Conservation (phyloP, 1,284 basidiomycete species). For the Trametes hirsuta region DNA sequence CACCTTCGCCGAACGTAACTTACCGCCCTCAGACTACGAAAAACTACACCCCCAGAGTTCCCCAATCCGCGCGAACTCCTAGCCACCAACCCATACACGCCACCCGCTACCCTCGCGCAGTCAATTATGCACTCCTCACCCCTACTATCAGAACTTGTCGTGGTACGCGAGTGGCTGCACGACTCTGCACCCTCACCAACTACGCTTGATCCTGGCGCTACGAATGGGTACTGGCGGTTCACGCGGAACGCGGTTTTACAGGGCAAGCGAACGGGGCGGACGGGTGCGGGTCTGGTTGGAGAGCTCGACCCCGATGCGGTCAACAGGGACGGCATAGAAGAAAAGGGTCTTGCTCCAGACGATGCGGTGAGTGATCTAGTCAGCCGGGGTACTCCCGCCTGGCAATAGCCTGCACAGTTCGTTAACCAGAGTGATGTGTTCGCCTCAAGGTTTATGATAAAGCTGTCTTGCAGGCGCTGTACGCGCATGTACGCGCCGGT, state of each 20-base stretch:
- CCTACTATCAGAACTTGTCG: conserved; percentile 74
- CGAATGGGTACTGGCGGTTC: conserved; percentile 79
- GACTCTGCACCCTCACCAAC: conserved; percentile 57
- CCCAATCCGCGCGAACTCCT: conserved; percentile 58
- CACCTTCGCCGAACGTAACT: background rate
- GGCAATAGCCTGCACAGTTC: background rate
- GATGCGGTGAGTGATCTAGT: conserved; percentile 59
- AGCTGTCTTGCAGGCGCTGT: conserved; percentile 72
- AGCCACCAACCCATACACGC: conserved; percentile 75
- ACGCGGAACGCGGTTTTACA: conserved; percentile 79
- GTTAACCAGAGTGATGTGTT: background rate
- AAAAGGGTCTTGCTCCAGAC: conserved; percentile 62
- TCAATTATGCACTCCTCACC: conserved; percentile 66
- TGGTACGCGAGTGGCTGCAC: conserved; percentile 84
- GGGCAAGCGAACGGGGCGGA: conserved; percentile 53
- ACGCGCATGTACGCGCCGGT: conserved; percentile 81
- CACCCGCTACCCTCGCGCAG: conserved; percentile 73
- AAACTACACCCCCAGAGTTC: conserved; percentile 52
- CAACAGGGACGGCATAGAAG: conserved; percentile 45
- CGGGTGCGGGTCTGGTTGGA: conserved; percentile 57
- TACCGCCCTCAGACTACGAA: conserved; percentile 53
- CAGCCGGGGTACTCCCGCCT: background rate
- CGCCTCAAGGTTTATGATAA: conserved; percentile 72
- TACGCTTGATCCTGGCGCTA: conserved; percentile 65
- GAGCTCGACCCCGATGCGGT: conserved; percentile 78